Evolutionary conservation across 2,329 filamentous ascomycete species (phyloP), one percentile per base, ranked within the genome.

Genomic region (Drechslerella stenobrocha): DNA sequence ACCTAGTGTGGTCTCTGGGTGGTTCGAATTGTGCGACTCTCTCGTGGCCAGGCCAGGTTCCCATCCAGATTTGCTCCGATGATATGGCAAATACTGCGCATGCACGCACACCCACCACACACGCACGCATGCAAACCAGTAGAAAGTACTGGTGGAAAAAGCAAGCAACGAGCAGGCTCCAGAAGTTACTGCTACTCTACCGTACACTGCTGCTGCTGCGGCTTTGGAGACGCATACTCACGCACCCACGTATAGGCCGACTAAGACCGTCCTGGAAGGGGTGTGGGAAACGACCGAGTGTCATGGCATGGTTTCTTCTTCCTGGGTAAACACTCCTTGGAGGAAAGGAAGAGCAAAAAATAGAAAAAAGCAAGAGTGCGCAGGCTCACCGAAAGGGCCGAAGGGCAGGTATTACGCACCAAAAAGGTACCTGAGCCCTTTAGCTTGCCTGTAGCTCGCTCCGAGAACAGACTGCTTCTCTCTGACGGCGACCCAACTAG

Each of bases 181-280:
- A 60, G 59, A 42, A 42, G 37, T n/a, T n/a, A n/a, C n/a, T n/a
- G n/a, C n/a, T n/a, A n/a, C n/a, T n/a, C n/a, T n/a, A n/a, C n/a
- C n/a, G n/a, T n/a, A n/a, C n/a, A n/a, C n/a, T n/a, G n/a, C n/a
- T n/a, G n/a, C 37, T 42, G 63, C 63, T 67, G 63, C 63, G 63
- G 63, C 63, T 67, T 67, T 67, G 63, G 63, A 67, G 63, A 67
- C 63, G 63, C 63, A 55, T 67, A 60, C 63, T 67, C 63, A 67
- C 55, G 60, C 55, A 60, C 55, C 58, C 53, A 67, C 55, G 55
- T 59, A 67, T 47, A 50, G 50, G 53, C 55, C 55, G 37, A 42
- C 63, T 55, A 52, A 67, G 53, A 67, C 61, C 13, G 34, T 37
- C 34, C 34, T 42, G 44, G 53, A 66, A 50, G 40, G 52, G 48